phyloP scores from a whole-genome alignment of 169 alveolate genomes.

The Perkinsus marinus region DNA sequence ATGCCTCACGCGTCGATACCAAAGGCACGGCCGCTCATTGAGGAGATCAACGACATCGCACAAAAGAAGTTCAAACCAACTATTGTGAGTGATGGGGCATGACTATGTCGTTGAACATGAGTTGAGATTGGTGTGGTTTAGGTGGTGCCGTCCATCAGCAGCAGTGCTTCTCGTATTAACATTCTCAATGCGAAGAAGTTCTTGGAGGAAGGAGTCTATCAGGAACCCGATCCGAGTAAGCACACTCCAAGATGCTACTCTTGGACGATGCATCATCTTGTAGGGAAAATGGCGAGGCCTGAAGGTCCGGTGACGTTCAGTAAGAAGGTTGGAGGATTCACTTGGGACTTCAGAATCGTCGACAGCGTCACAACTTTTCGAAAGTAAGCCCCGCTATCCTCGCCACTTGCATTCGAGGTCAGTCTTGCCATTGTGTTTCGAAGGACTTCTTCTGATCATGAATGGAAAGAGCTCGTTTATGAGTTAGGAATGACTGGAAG shows the following conservation, averaged over 20 bases:
- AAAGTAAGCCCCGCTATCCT: not conserved
- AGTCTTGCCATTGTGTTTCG: too few relatives aligned
- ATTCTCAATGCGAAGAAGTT: not conserved
- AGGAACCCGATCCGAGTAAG: not conserved
- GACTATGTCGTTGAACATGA: not conserved
- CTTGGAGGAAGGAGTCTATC: not conserved
- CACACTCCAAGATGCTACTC: not conserved
- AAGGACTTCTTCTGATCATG: too few relatives aligned
- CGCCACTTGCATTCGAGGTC: too few relatives aligned
- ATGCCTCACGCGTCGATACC: not conserved
- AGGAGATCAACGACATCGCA: not conserved
- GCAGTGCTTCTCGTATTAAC: not conserved
- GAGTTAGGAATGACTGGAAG: not conserved
- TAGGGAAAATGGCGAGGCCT: not conserved
- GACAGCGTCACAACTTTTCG: not conserved
- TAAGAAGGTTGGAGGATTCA: not conserved
- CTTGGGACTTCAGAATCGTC: not conserved
- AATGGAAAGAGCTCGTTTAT: too few relatives aligned
- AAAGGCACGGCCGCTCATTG: not conserved
- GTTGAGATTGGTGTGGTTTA: not conserved
- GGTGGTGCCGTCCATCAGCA: not conserved
- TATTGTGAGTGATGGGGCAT: not conserved
- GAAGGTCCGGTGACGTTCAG: not conserved
- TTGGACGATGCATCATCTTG: not conserved
- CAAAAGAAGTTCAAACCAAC: not conserved